Base-by-base conservation (phyloP, 306 rosid genomes). In the Prunus davidiana region DNA sequence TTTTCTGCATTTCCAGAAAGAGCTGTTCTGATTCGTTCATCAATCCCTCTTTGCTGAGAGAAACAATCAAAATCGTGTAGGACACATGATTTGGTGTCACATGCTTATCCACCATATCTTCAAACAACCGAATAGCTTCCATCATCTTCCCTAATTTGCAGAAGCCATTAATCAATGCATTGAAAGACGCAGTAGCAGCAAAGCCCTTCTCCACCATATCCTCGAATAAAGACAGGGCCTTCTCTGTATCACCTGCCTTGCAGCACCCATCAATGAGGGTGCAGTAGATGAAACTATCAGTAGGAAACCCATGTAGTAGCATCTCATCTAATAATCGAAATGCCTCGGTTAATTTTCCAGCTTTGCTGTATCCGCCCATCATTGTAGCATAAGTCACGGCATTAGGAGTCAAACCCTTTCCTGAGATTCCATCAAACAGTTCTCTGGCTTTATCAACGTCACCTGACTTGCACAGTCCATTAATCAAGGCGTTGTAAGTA, bases 401-500 rank as follows among this genome's bases (percentile, higher is more conserved):
- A 54, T 73, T 79, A 19, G 79, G 88, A 46, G 69, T 62, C 77
- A 82, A 82, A 74, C 80, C 84, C 61, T 82, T 87, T 71, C 52
- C 76, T 27, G 66, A n/a, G 69, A 87, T 81, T 61, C 76, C 82
- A 63, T 82, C 69, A 74, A 84, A 81, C 22, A 79, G 20, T 64
- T 77, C 79, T 67, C 69, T 79, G 34, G 88, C 88, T 63, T 71
- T 82, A 67, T 66, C 82, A 52, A 82, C 58, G 58, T 82, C 83
- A 50, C 88, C 90, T 25, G 71, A 67, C 79, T 84, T 87, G 79
- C 88, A 84, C 60, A 84, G 57, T 54, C 88, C 90, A 62, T 84
- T 69, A 56, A 87, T 84, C 82, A 87, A 62, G 72, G 71, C 55
- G 4, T 87, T 84, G 56, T 74, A 77, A 52, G 84, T 74, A 27